Evolutionary conservation across 2,329 filamentous ascomycete species (phyloP), one percentile per base, ranked within the genome.

Genomic region (Falciphora oryzae): DNA sequence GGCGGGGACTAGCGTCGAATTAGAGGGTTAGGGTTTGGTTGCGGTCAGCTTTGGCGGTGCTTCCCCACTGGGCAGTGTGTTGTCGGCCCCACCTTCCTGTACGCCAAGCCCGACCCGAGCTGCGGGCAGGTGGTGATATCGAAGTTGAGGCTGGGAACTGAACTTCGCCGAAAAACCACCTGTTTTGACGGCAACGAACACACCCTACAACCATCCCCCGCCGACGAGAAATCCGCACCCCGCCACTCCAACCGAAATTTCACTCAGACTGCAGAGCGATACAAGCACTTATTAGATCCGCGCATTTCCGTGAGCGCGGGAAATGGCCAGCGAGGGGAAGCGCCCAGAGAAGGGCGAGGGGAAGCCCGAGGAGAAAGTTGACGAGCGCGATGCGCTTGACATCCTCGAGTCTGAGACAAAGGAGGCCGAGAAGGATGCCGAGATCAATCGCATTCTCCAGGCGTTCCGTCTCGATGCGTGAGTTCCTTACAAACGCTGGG

Each of bases 341-440:
- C 18, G 22, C 22, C 44, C 44, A 53, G 44, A 10, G 44, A 50
- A 10, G 18, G 44, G 18, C 44, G 44, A 53, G 44, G 44, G 44
- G 18, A 53, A 53, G 44, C 18, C 6, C 68, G 84, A 89, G 64
- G 90, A 93, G 69, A 81, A 87, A 71, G 68, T 70, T 7, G 73
- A 71, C 65, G 75, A 77, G 31, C 70, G 75, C 62, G 91, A 92
- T 75, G 89, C 91, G 59, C 85, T 97, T 68, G 89, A 93, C 73
- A 87, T 88, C 67, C 87, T 97, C 57, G 92, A 94, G 72, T 84
- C 87, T 44, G 93, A 97, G 74, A 88, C 89, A 64, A 96, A 94
- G 72, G 94, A 97, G 75, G 96, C 94, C 73, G 89, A 91, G 73
- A 98, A 97, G 91, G 95, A 98, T 84, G 89, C 90, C 66, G 94